Percentiles rank a stretch among this genome's conserved stretches.
Evolutionary conservation across 2,329 filamentous ascomycete species (phyloP).

Genomic region (Ophiosphaerella herpotricha): DNA sequence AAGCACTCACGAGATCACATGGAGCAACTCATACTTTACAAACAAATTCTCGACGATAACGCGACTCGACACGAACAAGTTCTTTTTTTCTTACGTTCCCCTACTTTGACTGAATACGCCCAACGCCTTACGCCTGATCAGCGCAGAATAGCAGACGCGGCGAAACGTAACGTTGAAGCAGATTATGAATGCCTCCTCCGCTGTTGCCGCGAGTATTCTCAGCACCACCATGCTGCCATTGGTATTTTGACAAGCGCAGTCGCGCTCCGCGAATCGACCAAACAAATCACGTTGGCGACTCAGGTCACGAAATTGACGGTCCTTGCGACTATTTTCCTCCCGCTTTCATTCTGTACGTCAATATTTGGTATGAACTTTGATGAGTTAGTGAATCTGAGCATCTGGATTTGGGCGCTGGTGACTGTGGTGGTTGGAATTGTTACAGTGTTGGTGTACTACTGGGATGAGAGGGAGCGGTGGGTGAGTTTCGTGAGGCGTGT

Average conservation of each 20-base stretch:
- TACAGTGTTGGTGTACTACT: conserved; percentile 3
- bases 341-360: conserved; percentile 3
- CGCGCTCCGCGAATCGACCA: conserved; percentile 3
- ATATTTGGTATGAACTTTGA: conserved; percentile 11
- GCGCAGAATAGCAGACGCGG: not conserved
- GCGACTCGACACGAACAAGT: conserved; percentile 6
- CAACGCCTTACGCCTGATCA: not conserved
- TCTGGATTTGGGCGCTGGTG: conserved; percentile 8
- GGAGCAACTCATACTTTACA: conserved; percentile 7
- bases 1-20: not conserved
- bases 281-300: conserved; percentile 6
- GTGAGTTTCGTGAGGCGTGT: not conserved
- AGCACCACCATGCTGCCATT: conserved; percentile 3
- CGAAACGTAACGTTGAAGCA: not conserved
- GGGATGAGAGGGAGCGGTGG: not conserved
- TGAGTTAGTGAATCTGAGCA: conserved; percentile 3
- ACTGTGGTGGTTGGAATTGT: conserved; percentile 2
- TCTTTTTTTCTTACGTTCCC: not conserved
- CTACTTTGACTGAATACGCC: not conserved
- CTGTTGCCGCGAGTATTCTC: not conserved
- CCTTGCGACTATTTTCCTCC: conserved; percentile 6
- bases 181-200: conserved; percentile 4
- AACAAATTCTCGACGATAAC: conserved; percentile 6
- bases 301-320: conserved; percentile 7
- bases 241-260: not conserved